Percentiles rank a stretch among this genome's conserved stretches.
These are phyloP conservation scores for Sporothrix dimorphospora DNA, from an alignment of 2,329 filamentous ascomycete species.

Conservation along the genomic window DNA sequence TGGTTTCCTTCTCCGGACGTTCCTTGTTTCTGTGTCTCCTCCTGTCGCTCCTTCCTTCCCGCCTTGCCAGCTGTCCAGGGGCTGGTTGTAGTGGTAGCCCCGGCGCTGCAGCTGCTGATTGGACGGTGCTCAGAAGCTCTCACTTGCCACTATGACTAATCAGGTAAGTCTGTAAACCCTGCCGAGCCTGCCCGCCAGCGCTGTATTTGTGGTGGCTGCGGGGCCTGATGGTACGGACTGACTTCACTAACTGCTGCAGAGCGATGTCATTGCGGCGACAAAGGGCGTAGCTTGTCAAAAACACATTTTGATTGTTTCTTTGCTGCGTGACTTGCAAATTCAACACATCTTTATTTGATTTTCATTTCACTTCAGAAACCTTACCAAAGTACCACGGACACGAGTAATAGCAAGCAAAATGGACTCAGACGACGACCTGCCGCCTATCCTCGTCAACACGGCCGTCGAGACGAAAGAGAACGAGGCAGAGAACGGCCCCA, in stretches of 20 bases:
- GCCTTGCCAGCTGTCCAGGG: constrained; percentile 24
- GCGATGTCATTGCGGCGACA: constrained; percentile 18
- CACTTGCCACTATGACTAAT: constrained; percentile 24
- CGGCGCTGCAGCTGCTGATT: constrained; percentile 20
- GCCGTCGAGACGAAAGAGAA: constrained; percentile 41
- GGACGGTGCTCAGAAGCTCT: constrained; percentile 18
- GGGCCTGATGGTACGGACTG: background rate
- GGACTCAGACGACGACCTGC: constrained; percentile 63
- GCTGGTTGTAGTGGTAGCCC: constrained; percentile 13
- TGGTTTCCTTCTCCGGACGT: background rate
- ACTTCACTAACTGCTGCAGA: background rate
- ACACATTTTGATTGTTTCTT: background rate
- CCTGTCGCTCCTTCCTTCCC: constrained; percentile 13
- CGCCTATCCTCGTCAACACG: constrained; percentile 64
- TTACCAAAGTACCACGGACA: background rate
- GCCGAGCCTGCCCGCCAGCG: background rate
- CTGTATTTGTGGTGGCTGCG: constrained; percentile 4
- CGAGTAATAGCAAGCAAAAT: constrained; percentile 50
- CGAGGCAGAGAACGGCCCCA: constrained; percentile 57
- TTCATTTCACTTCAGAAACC: background rate
- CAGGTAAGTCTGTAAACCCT: constrained; percentile 15
- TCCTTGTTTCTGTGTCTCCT: constrained; percentile 2
- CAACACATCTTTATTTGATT: background rate
- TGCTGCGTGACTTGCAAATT: background rate
- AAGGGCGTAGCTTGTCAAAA: constrained; percentile 22